Evolutionary conservation across 768 basidiomycete genomes (phyloP), one percentile per base, ranked within the genome.

Genomic region (Russula sp.): DNA sequence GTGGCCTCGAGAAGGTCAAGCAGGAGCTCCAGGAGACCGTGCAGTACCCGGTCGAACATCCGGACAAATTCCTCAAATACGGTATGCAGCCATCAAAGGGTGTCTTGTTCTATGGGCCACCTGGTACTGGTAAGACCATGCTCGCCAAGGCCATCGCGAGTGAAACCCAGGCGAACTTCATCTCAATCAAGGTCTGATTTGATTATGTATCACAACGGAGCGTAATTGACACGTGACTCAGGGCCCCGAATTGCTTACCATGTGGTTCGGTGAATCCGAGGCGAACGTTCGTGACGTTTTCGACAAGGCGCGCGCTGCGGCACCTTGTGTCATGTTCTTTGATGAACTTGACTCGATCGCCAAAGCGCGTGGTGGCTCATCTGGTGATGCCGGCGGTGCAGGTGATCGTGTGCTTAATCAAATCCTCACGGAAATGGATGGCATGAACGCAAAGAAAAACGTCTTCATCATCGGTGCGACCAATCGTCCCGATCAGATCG

Each of bases 221-320:
- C 1, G 31, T 61, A 16, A 72, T 58, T 32, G 73, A 69, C 9
- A 37, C 14, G 54, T 48, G 55, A 52, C 18, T 63, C 14, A 89
- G 85, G 96, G 97, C 68, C 96, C 96, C 66, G 97, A 98, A 77
- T 82, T 98, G 48, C 86, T 98, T 48, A 99, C 95, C 6, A 98
- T 98, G 96, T 99, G 97, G 94, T 98, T 99, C 77, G 97, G 97
- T 86, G 97, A 99, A 82, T 98, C 96, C 6, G 97, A 99, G 79
- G 97, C 96, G 68, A 99, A 99, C 71, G 97, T 99, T 65, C 93
- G 97, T 70, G 96, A 98, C 70, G 94, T 98, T 67, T 99, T 99
- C 76, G 97, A 99, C 84, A 98, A 98, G 78, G 97, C 97, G 35
- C 92, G 97, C 69, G 97, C 97, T 18, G 97, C 97, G 8, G 96